phyloP scores from a whole-genome alignment of 306 rosid species.

The Vigna hirtella region DNA sequence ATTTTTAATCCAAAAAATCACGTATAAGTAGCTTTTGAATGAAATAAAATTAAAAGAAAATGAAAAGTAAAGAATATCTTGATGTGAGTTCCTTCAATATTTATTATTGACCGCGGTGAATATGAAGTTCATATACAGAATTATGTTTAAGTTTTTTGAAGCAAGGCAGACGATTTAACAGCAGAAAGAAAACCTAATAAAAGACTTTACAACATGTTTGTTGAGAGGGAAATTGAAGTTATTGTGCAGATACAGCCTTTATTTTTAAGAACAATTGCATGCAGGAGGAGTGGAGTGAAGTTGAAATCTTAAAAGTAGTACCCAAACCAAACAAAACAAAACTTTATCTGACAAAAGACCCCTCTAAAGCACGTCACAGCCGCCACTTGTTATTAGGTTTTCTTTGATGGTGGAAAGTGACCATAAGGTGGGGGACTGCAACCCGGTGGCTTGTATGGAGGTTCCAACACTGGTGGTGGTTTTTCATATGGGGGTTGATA shows the following conservation, averaged over 20 bases:
- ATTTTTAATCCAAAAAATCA: too few species aligned
- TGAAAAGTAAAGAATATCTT: too few species aligned
- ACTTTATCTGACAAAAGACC: neutral
- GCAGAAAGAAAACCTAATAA: neutral
- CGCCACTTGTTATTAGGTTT: constrained; percentile 1
- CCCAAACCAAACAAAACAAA: constrained; percentile 2
- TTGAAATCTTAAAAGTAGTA: constrained; percentile 29
- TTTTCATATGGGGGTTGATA: too few species aligned
- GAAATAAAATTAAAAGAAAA: too few species aligned
- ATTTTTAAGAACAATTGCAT: constrained; percentile 21
- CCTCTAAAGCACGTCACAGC: constrained; percentile 22
- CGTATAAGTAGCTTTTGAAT: too few species aligned
- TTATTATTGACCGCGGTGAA: too few species aligned
- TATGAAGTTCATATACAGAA: too few species aligned
- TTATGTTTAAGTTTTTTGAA: neutral
- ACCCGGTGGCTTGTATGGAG: constrained; percentile 1
- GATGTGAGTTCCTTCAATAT: too few species aligned
- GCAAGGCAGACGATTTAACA: neutral
- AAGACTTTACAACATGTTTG: constrained; percentile 19
- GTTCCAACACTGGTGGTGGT: constrained; percentile 22
- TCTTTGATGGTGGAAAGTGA: constrained; percentile 15
- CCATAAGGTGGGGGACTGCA: constrained; percentile 40
- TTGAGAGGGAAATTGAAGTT: constrained; percentile 1
- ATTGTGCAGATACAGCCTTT: constrained; percentile 36
- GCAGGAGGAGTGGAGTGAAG: constrained; percentile 10